A percentile compares a stretch with the other conserved stretches of the same genome.
Conservation (phyloP, 2,329 filamentous ascomycete genomes). For the Nannizziopsis arthrosporioides region DNA sequence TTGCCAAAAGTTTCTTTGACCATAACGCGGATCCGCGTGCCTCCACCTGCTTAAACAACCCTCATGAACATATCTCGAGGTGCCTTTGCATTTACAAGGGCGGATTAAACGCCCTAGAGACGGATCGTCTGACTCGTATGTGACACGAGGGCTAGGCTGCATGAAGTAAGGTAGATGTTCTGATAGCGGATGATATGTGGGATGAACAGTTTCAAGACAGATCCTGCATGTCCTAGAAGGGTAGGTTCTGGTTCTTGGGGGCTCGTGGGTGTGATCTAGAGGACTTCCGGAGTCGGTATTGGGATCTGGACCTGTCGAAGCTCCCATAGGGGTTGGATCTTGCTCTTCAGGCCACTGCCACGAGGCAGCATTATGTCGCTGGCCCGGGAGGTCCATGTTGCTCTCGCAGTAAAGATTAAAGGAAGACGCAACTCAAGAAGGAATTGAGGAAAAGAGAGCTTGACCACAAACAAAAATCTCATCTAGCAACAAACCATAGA, state of each 20-base stretch:
- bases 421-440: neutral
- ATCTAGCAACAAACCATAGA: slow-evolving; percentile 7
- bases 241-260: slow-evolving; percentile 41
- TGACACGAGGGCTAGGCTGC: slow-evolving; percentile 45
- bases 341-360: slow-evolving; percentile 18
- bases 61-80: slow-evolving; percentile 88
- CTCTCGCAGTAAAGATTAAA: neutral
- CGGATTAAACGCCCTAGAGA: slow-evolving; percentile 67
- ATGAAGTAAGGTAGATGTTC: slow-evolving; percentile 47
- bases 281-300: neutral
- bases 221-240: slow-evolving; percentile 73
- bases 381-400: slow-evolving; percentile 4
- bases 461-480: slow-evolving; percentile 1
- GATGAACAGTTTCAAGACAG: slow-evolving; percentile 62
- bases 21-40: slow-evolving; percentile 54
- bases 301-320: neutral
- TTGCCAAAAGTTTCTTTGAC: slow-evolving; percentile 63
- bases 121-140: slow-evolving; percentile 63
- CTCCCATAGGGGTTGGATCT: neutral
- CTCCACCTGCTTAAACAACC: slow-evolving; percentile 78
- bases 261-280: neutral
- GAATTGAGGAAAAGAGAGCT: neutral
- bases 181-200: slow-evolving; percentile 46
- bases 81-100: slow-evolving; percentile 88
- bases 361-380: slow-evolving; percentile 1